Evolutionary conservation across 2,329 filamentous ascomycete genomes (phyloP).

Genomic region (Hypocreales sp.): DNA sequence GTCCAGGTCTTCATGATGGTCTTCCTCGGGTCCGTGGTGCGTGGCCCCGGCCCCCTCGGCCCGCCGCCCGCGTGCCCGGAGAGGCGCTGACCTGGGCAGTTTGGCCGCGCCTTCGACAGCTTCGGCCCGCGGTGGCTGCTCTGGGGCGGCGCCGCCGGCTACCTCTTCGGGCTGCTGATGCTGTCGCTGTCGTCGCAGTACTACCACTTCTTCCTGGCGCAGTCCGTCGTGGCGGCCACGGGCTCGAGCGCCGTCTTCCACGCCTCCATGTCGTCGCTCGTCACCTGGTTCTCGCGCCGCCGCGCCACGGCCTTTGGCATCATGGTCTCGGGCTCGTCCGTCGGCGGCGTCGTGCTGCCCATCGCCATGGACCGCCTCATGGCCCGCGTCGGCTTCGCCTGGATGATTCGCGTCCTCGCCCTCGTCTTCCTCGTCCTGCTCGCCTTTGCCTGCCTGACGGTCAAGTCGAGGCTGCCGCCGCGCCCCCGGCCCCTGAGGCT

Average conservation of each 20-base stretch:
- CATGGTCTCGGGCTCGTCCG: constrained; percentile 34
- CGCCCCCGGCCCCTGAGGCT: constrained; percentile 28
- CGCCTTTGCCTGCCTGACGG: constrained; percentile 17
- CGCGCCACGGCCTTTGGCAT: constrained; percentile 38
- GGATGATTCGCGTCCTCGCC: constrained; percentile 30
- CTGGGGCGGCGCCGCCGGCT: constrained; percentile 33
- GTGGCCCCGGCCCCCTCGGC: constrained; percentile 13
- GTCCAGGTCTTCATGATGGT: constrained; percentile 32
- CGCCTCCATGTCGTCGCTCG: constrained; percentile 22
- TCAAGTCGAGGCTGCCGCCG: constrained; percentile 26
- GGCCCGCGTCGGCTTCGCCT: constrained; percentile 25
- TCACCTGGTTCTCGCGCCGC: constrained; percentile 35
- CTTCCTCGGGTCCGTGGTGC: constrained; percentile 30
- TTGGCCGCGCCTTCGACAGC: constrained; percentile 47
- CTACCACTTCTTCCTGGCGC: constrained; percentile 28
- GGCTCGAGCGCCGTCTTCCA: constrained; percentile 28
- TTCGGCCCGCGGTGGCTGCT: constrained; percentile 46
- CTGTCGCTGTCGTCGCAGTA: constrained; percentile 30
- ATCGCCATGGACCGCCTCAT: constrained; percentile 44
- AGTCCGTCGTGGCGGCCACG: constrained; percentile 23
- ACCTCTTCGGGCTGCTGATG: constrained; percentile 53
- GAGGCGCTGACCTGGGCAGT: too few species aligned
- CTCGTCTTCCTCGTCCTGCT: constrained; percentile 27
- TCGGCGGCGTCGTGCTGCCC: constrained; percentile 42
- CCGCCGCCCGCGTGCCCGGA: too few species aligned